Percentiles rank a stretch among this genome's conserved stretches.
Evolutionary conservation across 1,284 basidiomycete species (phyloP).

Genomic region (Microbotryum intermedium): DNA sequence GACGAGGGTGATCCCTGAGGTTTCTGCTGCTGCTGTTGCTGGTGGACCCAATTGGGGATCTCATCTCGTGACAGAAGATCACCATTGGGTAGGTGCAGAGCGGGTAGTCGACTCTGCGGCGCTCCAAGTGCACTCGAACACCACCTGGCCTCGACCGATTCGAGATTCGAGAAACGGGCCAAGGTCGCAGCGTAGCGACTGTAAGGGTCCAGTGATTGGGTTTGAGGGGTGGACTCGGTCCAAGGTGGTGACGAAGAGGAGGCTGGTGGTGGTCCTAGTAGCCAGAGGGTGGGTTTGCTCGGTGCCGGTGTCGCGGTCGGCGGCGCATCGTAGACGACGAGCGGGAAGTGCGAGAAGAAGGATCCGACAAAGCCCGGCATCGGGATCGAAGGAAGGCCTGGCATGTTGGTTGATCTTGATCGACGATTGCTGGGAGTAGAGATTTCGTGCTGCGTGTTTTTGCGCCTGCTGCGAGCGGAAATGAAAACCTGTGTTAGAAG

Average conservation of each 20-base stretch:
- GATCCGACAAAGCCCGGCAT: constrained; percentile 2
- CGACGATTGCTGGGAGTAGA: too few species aligned
- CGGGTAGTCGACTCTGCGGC: constrained; percentile 8
- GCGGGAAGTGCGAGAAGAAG: constrained; percentile 21
- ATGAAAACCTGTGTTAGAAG: too few species aligned
- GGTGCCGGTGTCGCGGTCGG: constrained; percentile 4
- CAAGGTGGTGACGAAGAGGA: not conserved
- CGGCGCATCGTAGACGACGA: constrained; percentile 3
- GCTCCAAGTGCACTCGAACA: constrained; percentile 2
- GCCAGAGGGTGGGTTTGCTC: constrained; percentile 12
- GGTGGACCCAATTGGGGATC: constrained; percentile 1
- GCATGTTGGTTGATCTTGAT: too few species aligned
- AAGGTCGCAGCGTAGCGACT: constrained; percentile 13
- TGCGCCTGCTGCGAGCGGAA: too few species aligned
- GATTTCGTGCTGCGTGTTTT: too few species aligned
- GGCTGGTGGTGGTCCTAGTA: constrained; percentile 10
- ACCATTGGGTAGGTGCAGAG: constrained; percentile 11
- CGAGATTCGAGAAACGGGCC: constrained; percentile 8
- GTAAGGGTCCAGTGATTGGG: constrained; percentile 21
- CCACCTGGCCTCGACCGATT: not conserved
- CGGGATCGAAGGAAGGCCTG: not conserved
- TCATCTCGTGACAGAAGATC: constrained; percentile 13
- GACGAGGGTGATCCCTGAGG: not conserved
- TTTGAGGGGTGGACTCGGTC: not conserved
- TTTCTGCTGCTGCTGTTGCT: not conserved